Evolutionary conservation across 2,329 filamentous ascomycete species (phyloP).

Genomic region (Setomelanomma holmii): DNA sequence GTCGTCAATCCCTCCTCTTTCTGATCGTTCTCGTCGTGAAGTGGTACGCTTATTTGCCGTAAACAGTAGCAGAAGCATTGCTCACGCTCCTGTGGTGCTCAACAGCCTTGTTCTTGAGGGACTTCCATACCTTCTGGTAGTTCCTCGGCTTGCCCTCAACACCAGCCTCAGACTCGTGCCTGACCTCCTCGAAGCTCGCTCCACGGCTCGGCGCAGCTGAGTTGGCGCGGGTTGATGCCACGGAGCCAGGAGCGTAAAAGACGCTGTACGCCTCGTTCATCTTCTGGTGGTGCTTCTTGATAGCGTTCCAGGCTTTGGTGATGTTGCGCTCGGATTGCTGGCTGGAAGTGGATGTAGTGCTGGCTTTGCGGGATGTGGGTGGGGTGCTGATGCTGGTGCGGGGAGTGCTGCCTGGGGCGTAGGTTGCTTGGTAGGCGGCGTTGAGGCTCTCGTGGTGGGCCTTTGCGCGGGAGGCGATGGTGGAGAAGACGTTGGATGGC

Average conservation of each 20-base stretch:
- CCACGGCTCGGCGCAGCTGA: slow-evolving; percentile 17
- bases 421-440: slow-evolving; percentile 31
- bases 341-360: slow-evolving; percentile 16
- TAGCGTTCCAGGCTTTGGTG: slow-evolving; percentile 34
- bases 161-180: slow-evolving; percentile 10
- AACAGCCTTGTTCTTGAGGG: slow-evolving; percentile 35
- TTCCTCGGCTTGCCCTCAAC: slow-evolving; percentile 15
- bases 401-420: slow-evolving; percentile 18
- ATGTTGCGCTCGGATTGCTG: slow-evolving; percentile 24
- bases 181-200: slow-evolving; percentile 18
- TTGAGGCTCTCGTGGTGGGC: slow-evolving; percentile 42
- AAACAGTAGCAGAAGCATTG: slow-evolving; percentile 21
- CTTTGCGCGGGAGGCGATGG: slow-evolving; percentile 34
- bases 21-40: background rate
- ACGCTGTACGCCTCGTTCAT: slow-evolving; percentile 38
- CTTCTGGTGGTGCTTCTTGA: slow-evolving; percentile 40
- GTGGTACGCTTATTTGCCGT: background rate
- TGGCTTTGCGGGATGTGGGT: slow-evolving; percentile 17
- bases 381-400: slow-evolving; percentile 9
- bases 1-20: background rate
- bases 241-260: slow-evolving; percentile 31
- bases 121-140: slow-evolving; percentile 33
- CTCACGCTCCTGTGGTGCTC: slow-evolving; percentile 41
- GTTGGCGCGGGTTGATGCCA: slow-evolving; percentile 13
- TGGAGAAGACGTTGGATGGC: slow-evolving; percentile 30